Evolutionary conservation across 2,329 filamentous ascomycete genomes (phyloP), one percentile per base, ranked within the genome.

Genomic region (Fonsecaea pugnacius): DNA sequence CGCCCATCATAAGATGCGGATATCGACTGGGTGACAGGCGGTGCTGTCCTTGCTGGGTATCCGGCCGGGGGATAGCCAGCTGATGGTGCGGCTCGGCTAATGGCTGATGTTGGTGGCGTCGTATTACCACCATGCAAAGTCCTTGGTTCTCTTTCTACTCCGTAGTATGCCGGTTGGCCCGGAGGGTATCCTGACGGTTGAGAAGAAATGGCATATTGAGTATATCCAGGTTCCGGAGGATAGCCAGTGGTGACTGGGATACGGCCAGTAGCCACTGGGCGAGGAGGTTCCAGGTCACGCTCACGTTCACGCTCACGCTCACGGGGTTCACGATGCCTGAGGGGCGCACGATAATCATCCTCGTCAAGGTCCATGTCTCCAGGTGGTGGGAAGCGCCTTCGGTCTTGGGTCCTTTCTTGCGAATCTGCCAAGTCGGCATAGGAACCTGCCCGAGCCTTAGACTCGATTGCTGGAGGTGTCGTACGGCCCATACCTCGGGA

Each of bases 301-400:
- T 58, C 63, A 54, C 63, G 63, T 27, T 48, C 43, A 48, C 43
- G 43, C 21, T 48, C 43, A 54, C 58, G 59, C 55, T 62, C 62
- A 52, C 59, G 62, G n/a, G 57, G 58, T 43, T 69, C 65, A 58
- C 67, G 65, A 60, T 63, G 60, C 65, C 67, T 59, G 30, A 30
- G 21, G 36, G 57, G 65, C 9, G 51, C n/a, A 27, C 46, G 53
- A 55, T 66, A 67, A 43, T 69, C 66, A 57, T 69, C 67, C 32
- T 67, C 63, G 53, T 69, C 67, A 55, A 70, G 56, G 56, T 70
- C 68, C 68, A 67, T 67, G 32, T 66, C 63, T 66, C 62, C 62
- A 35, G 63, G 63, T 18, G 62, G 63, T 38, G 65, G 63, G 43
- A 65, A 63, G 35, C 62, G 63, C 52, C 62, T 54, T 40, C 35